Conservation (phyloP, 2,329 filamentous ascomycete genomes). For the Calonectria pteridis region DNA sequence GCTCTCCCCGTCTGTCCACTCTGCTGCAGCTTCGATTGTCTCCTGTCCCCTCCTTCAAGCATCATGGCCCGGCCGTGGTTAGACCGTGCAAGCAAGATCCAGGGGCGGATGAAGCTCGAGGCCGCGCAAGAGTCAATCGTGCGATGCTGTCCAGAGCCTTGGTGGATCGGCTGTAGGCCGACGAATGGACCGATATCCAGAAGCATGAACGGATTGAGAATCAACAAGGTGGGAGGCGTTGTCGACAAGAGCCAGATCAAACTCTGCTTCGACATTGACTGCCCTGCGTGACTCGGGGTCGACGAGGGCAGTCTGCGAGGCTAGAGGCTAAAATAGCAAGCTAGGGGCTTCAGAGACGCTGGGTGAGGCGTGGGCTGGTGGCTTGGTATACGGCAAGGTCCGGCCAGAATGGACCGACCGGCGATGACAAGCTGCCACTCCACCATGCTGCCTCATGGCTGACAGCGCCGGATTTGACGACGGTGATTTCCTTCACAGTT, state of each 20-base stretch:
- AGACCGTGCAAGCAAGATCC: neutral
- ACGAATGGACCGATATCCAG: slow-evolving; percentile 22
- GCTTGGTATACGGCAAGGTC: slow-evolving; percentile 42
- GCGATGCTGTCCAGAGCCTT: neutral
- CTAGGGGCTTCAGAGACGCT: slow-evolving; percentile 22
- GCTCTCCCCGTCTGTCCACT: slow-evolving; percentile 5
- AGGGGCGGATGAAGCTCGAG: slow-evolving; percentile 13
- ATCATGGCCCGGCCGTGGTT: neutral
- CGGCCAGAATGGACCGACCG: slow-evolving; percentile 39
- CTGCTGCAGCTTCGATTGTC: neutral
- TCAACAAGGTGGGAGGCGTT: slow-evolving; percentile 26
- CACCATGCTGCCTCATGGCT: neutral
- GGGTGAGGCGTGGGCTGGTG: slow-evolving; percentile 28
- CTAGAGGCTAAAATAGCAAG: neutral
- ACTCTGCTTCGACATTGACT: slow-evolving; percentile 33
- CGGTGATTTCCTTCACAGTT: slow-evolving; percentile 13
- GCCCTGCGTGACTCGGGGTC: slow-evolving; percentile 32
- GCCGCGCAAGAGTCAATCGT: slow-evolving; percentile 23
- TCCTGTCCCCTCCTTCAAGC: neutral
- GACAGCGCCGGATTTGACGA: slow-evolving; percentile 23
- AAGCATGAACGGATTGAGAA: slow-evolving; percentile 28
- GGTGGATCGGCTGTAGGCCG: slow-evolving; percentile 19
- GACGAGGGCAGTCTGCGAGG: slow-evolving; percentile 26
- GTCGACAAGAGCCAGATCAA: slow-evolving; percentile 32
- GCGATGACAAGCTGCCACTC: slow-evolving; percentile 6